Base-by-base conservation (phyloP, 192 early-diverging fungal species). In the Coemansia guatemalensis region DNA sequence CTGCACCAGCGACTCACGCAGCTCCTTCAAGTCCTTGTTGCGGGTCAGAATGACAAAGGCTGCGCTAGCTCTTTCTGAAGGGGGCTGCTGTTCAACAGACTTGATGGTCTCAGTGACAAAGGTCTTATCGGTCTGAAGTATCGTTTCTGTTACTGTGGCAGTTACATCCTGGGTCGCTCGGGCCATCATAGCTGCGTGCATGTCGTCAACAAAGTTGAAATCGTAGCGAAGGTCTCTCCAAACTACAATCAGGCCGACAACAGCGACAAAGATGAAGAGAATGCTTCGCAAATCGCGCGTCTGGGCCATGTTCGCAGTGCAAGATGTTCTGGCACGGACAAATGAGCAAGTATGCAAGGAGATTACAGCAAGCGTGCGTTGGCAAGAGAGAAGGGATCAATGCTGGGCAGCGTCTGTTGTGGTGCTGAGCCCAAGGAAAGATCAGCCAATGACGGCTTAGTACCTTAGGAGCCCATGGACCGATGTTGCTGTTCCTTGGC, bases 21-120 rank as follows among this genome's bases (percentile, higher is more conserved):
- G 77, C 14, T 80, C 81, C 41, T 87, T 74, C 57, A 91, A 58
- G 59, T 94, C 92, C 23, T 65, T 64, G 71, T 94, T 92, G 59
- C 89, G 84, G 1, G 82, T 82, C 27, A 94, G 73, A 8, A 94
- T 85, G 11, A 92, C 88, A 76, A 92, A 87, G 7, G 81, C 87
- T 6, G 86, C 90, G 49, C 85, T 90, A 71, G 69, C 48, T 30
- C 27, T 64, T 17, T 71, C 69, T 3, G 69, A 22, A 85, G 30
- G 70, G 78, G 58, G 77, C 80, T 18, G 72, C 58, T 62, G 89
- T 87, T 17, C 68, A 74, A 44, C 23, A 22, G 64, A 14, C 52
- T 68, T 50, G 18, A 60, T 62, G 48, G 32, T 53, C 51, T 76
- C 68, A 3, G 68, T 67, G 4, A 64, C 59, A 8, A 64, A n/a